phyloP scores from a whole-genome alignment of 805 yeast genomes.

The Candida broadrunensis region DNA sequence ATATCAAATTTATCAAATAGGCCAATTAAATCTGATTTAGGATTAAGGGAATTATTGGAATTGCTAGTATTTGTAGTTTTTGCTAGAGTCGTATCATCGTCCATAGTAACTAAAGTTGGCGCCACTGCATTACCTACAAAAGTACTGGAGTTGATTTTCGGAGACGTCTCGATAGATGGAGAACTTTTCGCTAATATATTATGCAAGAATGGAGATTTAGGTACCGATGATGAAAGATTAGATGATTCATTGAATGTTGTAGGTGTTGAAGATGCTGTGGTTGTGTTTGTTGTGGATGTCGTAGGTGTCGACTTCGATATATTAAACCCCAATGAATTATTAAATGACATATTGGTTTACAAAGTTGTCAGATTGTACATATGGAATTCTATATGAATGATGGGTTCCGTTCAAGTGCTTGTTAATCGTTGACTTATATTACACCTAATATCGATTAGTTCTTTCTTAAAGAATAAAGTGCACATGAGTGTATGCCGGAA shows the following conservation, averaged over 20 bases:
- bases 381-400: too few species aligned
- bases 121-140: slow-evolving; percentile 14
- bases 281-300: slow-evolving; percentile 38
- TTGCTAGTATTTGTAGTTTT: neutral
- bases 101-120: slow-evolving; percentile 19
- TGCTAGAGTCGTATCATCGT: slow-evolving; percentile 9
- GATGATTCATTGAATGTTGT: slow-evolving; percentile 6
- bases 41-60: neutral
- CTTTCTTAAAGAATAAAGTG: too few species aligned
- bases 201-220: slow-evolving; percentile 16
- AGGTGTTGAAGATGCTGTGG: slow-evolving; percentile 19
- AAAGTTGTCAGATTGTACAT: neutral
- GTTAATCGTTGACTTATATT: too few species aligned
- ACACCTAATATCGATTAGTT: too few species aligned
- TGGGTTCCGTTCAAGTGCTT: too few species aligned
- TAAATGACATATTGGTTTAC: slow-evolving; percentile 21
- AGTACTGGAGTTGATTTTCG: slow-evolving; percentile 8
- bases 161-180: slow-evolving; percentile 8
- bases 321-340: slow-evolving; percentile 29
- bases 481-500: too few species aligned
- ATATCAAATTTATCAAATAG: slow-evolving; percentile 35
- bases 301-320: slow-evolving; percentile 39
- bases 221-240: slow-evolving; percentile 1
- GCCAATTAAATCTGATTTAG: slow-evolving; percentile 24
- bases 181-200: slow-evolving; percentile 11